Evolutionary conservation across 345 rosid genomes (phyloP).

Genomic region (Sisymbrium irio): DNA sequence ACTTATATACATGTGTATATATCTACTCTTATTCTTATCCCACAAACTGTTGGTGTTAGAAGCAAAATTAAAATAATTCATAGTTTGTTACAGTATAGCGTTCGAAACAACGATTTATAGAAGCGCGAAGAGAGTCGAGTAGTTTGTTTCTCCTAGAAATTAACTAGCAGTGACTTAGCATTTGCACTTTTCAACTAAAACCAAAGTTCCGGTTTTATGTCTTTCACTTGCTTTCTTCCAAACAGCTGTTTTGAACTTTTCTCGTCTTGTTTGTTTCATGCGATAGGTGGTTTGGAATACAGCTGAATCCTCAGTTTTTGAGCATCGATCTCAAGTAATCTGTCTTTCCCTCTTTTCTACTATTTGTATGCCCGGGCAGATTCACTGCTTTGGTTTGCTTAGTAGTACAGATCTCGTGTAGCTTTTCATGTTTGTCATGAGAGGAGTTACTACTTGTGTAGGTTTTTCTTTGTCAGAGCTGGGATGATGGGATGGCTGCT

Average conservation of each 20-base stretch:
- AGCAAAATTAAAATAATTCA: background rate
- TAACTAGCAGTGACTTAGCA: background rate
- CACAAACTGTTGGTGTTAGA: background rate
- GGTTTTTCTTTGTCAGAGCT: slow-evolving; percentile 93
- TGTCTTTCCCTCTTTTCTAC: slow-evolving; percentile 4
- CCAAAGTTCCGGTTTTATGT: slow-evolving; percentile 1
- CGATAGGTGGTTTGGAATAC: slow-evolving; percentile 90
- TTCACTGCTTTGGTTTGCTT: slow-evolving; percentile 1
- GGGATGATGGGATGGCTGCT: slow-evolving; percentile 99
- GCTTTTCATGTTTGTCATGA: background rate
- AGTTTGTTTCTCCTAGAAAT: background rate
- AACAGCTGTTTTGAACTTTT: background rate
- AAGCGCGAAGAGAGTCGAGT: background rate
- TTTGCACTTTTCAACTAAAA: background rate
- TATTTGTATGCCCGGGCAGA: background rate
- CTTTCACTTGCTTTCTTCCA: slow-evolving; percentile 1
- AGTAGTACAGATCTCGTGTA: background rate
- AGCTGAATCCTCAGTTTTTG: slow-evolving; percentile 82
- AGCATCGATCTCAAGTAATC: slow-evolving; percentile 91
- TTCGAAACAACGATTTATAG: background rate
- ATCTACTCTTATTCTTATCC: slow-evolving; percentile 6
- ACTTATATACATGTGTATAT: background rate
- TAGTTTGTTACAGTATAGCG: background rate
- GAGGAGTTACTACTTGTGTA: slow-evolving; percentile 29
- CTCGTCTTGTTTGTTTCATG: slow-evolving; percentile 25